phyloP scores from a whole-genome alignment of 345 rosid species.

The Eucalyptus lansdowneana region DNA sequence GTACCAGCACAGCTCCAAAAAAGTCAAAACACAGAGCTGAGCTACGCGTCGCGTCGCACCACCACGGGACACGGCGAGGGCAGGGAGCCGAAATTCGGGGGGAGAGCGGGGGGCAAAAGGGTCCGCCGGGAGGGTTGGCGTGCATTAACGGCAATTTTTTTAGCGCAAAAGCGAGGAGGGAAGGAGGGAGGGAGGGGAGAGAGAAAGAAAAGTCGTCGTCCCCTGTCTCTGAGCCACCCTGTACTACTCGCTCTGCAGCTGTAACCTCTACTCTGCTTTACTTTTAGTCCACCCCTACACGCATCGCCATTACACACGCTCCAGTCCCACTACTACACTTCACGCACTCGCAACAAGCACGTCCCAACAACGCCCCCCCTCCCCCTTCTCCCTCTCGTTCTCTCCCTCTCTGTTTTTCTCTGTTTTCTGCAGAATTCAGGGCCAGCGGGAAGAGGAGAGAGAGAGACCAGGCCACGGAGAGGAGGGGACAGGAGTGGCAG shows the following conservation, averaged over 20 bases:
- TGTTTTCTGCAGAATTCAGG: background rate
- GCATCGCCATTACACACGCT: background rate
- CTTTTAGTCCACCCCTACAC: background rate
- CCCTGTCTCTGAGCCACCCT: background rate
- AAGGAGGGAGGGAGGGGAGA: too few relatives aligned
- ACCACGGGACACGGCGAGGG: background rate
- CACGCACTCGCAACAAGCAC: background rate
- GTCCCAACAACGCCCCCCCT: background rate
- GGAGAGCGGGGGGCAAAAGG: conserved; percentile 1
- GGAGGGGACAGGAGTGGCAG: background rate
- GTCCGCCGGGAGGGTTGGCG: conserved; percentile 11
- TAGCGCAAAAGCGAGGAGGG: background rate
- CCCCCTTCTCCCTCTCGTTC: background rate
- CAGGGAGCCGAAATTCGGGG: background rate
- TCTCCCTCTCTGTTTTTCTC: background rate
- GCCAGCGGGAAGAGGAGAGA: background rate
- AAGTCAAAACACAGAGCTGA: background rate
- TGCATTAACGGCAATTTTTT: conserved; percentile 26
- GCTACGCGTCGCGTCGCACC: background rate
- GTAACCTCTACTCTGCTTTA: background rate
- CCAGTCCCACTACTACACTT: background rate
- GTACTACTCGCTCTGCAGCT: background rate
- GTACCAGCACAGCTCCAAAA: background rate
- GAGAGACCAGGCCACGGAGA: background rate
- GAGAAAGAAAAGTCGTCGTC: background rate